Base-by-base conservation (phyloP, 1,139 yeast species). In the Saccharomyces hybrid region DNA sequence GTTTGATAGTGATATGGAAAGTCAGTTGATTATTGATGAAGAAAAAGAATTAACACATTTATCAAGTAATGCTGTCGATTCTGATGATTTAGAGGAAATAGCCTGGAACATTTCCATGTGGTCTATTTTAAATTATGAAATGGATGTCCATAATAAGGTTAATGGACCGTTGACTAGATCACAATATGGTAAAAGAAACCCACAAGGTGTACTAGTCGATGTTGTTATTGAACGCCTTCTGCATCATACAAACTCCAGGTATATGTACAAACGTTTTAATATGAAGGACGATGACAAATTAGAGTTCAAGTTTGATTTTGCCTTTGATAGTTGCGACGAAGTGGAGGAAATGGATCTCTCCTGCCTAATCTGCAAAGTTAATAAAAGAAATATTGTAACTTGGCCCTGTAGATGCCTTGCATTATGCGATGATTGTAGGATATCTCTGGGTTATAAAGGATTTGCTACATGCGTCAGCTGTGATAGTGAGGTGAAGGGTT, bases 391-490 rank as follows among this genome's bases (percentile, higher is more conserved):
- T 58, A 80, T 90, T 47, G 84, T 90, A 14, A 75, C 93, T 2
- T 90, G 97, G 97, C 98, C 98, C 0, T 90, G 98, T 68, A 80
- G 83, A 62, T 90, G 98, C 69, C 81, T 90, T 59, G 89, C 96
- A 0, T 76, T 90, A 8, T 90, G 98, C 70, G 96, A 89, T 59
- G 78, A 81, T n/a, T 90, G 98, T 66, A 77, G 97, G 26, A 73
- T 84, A 31, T 80, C 87, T 13, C 75, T 90, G 54, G 91, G 89
- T 2, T 73, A 84, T 26, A 79, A 89, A 58, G 87, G 88, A 13
- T 84, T 86, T 64, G 82, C 81, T 55, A 86, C 86, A 1, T 90
- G 98, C 70, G 95, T 89, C 0, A 87, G 96, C 63, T 90, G 98
- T 65, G 78, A 96, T 48, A 75, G 84, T 28, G 79, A 79, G 16